Evolutionary conservation across 2,329 filamentous ascomycete genomes (phyloP), one percentile per base, ranked within the genome.

Genomic region (Botrytis byssoidea): DNA sequence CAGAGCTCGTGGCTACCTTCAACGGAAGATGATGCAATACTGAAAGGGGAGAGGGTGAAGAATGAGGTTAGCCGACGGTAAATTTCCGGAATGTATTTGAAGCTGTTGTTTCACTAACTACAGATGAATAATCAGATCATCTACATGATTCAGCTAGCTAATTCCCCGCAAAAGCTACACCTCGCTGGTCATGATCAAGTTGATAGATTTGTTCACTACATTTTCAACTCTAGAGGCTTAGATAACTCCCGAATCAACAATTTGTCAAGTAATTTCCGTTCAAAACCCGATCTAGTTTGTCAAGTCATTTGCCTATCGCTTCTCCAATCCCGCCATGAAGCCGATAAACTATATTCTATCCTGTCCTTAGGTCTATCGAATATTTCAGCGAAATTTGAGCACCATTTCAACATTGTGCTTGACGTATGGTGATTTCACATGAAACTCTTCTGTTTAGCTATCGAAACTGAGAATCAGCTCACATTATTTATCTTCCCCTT

Each of bases 261-360:
- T 12, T 14, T 51, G 6, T n/a, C 12, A 16, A 51, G 10, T n/a
- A 6, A n/a, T n/a, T 1, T 0, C 48, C 4, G 12, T 25, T 14
- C 12, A 7, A 4, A n/a, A n/a, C 0, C 4, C 0, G 1, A 7
- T n/a, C 0, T 51, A 14, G 10, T 16, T 51, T 51, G 0, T 16
- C 25, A 51, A n/a, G 5, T n/a, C 4, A 51, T 16, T 4, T 51
- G 1, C n/a, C 48, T 51, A 6, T n/a, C 14, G 22, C 10, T 14
- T 1, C 48, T 1, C 4, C 48, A 16, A 7, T 16, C 3, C 1
- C 25, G 1, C 10, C 22, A 51, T 2, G 5, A 51, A 51, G 48
- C 48, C 25, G 22, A n/a, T n/a, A 14, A 4, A 12, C 25, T 51
- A 25, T 51, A 25, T 4, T n/a, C 25, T 6, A n/a, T 25, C 1